Conservation (phyloP, 2,329 filamentous ascomycete genomes). For the Colletotrichum cuscutae region DNA sequence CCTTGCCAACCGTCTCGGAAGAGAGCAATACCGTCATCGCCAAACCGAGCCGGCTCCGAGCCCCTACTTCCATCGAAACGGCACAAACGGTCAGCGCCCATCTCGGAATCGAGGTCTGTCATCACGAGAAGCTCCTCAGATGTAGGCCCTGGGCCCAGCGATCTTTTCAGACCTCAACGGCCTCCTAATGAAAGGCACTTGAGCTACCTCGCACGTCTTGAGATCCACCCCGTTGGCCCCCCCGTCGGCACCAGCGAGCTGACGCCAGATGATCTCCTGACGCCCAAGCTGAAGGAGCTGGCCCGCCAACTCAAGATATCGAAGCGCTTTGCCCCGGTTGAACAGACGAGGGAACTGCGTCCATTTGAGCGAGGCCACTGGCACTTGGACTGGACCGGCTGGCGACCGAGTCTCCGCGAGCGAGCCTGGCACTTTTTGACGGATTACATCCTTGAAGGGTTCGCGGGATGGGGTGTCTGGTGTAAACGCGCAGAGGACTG, state of each 20-base stretch:
- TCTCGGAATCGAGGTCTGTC: conserved; percentile 35
- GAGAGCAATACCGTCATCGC: conserved; percentile 10
- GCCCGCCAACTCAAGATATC: conserved; percentile 61
- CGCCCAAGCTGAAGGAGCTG: conserved; percentile 63
- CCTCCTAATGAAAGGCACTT: conserved; percentile 35
- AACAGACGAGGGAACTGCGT: conserved; percentile 54
- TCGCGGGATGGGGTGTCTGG: conserved; percentile 75
- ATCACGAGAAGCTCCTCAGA: conserved; percentile 48
- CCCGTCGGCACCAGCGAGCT: conserved; percentile 56
- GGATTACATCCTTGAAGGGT: conserved; percentile 67
- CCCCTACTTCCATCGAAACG: conserved; percentile 43
- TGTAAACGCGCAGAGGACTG: conserved; percentile 58
- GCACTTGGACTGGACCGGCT: conserved; percentile 69
- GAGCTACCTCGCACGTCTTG: conserved; percentile 46
- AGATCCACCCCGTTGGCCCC: conserved; percentile 67
- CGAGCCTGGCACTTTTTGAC: conserved; percentile 71
- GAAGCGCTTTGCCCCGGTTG: conserved; percentile 62
- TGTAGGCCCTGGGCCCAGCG: conserved; percentile 35
- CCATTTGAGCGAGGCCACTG: conserved; percentile 82
- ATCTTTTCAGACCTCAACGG: conserved; percentile 37
- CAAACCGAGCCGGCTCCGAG: conserved; percentile 45
- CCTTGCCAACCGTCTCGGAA: conserved; percentile 19
- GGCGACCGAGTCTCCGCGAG: conserved; percentile 59
- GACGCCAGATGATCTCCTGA: conserved; percentile 62
- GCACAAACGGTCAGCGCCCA: conserved; percentile 30